Base-by-base conservation (phyloP, 2,329 filamentous ascomycete species). In the Emmonsia crescens region DNA sequence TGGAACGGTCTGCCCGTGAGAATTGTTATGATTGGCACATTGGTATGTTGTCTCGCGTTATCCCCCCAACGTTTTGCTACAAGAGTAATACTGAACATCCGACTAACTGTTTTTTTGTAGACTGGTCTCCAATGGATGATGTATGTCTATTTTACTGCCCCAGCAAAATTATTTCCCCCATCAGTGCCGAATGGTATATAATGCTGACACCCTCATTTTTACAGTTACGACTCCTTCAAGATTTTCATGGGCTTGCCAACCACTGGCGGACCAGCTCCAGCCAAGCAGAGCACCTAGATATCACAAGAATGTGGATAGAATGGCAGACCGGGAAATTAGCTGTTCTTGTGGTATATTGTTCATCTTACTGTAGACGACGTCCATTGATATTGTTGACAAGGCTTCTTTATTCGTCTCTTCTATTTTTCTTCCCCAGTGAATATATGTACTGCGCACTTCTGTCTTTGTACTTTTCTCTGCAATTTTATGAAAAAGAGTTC, bases 91-190 rank as follows among this genome's bases (percentile, higher is more conserved):
- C 21, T 40, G 36, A 27, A 21, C 21, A 24, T 54, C 38, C 21
- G 24, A 60, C 69, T 73, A 68, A 71, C 61, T 31, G 27, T 38
- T n/a, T 21, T 21, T 42, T 27, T 60, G 24, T 60, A 76, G 67
- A 95, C 89, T 24, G 90, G 89, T 63, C 78, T 96, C 64, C 91
- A 96, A 79, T 96, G 91, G 91, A 90, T 95, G 87, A 94, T 92
- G 73, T 94, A 92, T 77, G 88, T 83, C 2, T 44, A 33, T 9
- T 60, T 42, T 57, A 24, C 59, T 10, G 14, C 12, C 21, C 10
- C 5, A 4, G 10, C 24, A n/a, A 31, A 2, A 27, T 24, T 24
- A 57, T 21, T 36, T n/a, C 33, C 24, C 12, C 31, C 2, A 10
- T 27, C 8, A 36, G 10, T 21, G 12, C 27, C 4, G 19, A 38